Base-by-base conservation (phyloP, 805 yeast genomes). In the Lachancea mirantina region DNA sequence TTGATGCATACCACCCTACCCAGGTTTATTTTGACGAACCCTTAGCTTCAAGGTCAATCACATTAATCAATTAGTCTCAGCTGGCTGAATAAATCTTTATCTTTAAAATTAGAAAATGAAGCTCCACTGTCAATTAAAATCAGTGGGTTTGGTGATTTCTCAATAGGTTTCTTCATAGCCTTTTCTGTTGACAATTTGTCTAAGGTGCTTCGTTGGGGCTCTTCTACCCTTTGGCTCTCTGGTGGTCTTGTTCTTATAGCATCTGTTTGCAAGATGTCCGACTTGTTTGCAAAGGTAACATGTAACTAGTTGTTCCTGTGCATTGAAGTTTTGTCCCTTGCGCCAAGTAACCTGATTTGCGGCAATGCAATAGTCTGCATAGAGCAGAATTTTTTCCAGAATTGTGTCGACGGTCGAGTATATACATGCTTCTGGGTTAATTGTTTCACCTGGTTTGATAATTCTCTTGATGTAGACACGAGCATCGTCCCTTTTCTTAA, bases 1-100 rank as follows among this genome's bases (percentile, higher is more conserved):
- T 18, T 23, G 10, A 28, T 5, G 11, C 23, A 19, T 19, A 18
- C 30, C 30, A 28, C 30, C 30, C 23, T 17, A 13, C 23, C 30
- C 9, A 18, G 23, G 11, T 28, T 19, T n/a, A 28, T 13, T 14
- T 17, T 15, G 8, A 28, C 19, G 18, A 5, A 10, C 14, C 32
- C 26, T 6, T 28, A 21, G 17, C 32, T 14, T 23, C 14, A 4
- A 23, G 5, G 26, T 4, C 26, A 23, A 23, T 5, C 26, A 8
- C 14, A 14, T n/a, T 10, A 14, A 8, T 5, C 26, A 8, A 23
- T 16, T 13, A 4, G 26, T 14, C 14, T 4, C 14, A 23, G 14
- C 7, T 4, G 6, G 8, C 6, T 23, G 14, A 23, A 23, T 4
- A 23, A 23, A 5, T 23, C 14, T 10, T 14, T 16, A 16, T 23